Evolutionary conservation across 2,329 filamentous ascomycete species (phyloP).

Genomic region (Cadophora luteo-olivacea): DNA sequence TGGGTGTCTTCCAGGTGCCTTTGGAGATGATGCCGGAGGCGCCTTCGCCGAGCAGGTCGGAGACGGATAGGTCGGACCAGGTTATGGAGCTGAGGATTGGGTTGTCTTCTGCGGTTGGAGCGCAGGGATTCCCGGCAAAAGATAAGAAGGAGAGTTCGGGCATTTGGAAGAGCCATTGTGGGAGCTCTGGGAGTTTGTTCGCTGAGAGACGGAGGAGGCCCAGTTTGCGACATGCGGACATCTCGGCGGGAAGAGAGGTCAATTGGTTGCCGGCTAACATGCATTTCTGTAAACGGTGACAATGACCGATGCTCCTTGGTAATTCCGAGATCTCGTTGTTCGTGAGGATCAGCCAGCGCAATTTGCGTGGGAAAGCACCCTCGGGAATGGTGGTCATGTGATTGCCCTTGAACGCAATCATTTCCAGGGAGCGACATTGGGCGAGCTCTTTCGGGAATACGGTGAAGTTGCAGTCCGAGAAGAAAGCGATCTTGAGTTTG

Average conservation of each 20-base stretch:
- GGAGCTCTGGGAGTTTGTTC: conserved; percentile 50
- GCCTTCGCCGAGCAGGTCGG: conserved; percentile 51
- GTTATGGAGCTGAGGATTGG: conserved; percentile 47
- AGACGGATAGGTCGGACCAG: conserved; percentile 51
- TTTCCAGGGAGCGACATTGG: conserved; percentile 53
- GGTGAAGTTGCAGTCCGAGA: conserved; percentile 53
- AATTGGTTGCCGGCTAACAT: conserved; percentile 57
- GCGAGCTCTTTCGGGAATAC: conserved; percentile 52
- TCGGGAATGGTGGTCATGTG: conserved; percentile 52
- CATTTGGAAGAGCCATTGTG: conserved; percentile 52
- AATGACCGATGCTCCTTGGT: conserved; percentile 52
- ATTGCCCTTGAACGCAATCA: conserved; percentile 57
- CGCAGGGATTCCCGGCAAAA: conserved; percentile 55
- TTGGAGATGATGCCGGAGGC: conserved; percentile 55
- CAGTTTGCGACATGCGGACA: conserved; percentile 53
- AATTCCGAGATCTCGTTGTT: conserved; percentile 51
- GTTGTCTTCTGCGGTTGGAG: conserved; percentile 38
- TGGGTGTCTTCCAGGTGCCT: conserved; percentile 46
- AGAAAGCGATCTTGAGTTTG: conserved; percentile 54
- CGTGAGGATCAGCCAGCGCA: conserved; percentile 57
- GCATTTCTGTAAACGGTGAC: conserved; percentile 53
- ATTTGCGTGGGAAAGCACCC: conserved; percentile 49
- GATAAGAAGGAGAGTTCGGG: conserved; percentile 55
- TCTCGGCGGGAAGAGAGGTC: conserved; percentile 48
- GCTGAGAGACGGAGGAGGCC: conserved; percentile 52